phyloP scores from a whole-genome alignment of 2,329 filamentous ascomycete genomes.

The Xylariaceae sp. region DNA sequence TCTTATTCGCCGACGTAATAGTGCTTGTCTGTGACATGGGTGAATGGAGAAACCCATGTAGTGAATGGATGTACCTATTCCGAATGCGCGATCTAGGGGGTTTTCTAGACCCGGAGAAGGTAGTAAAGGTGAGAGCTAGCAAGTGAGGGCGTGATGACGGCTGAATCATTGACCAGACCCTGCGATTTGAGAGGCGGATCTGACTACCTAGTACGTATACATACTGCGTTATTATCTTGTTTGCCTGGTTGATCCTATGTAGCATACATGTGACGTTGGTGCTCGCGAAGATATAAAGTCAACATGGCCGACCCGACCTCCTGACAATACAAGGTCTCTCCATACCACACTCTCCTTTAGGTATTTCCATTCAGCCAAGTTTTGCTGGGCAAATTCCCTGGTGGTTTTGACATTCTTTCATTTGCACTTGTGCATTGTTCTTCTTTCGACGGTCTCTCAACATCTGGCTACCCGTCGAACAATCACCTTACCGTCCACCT shows the following conservation, averaged over 20 bases:
- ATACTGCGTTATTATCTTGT: too few relatives aligned
- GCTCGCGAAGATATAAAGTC: background rate
- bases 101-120: slow-evolving; percentile 17
- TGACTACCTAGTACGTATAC: background rate
- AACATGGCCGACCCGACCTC: background rate
- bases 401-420: slow-evolving; percentile 25
- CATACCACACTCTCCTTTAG: slow-evolving; percentile 21
- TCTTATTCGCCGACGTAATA: background rate
- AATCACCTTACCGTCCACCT: slow-evolving; percentile 13
- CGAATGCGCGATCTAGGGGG: slow-evolving; percentile 25
- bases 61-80: too few relatives aligned
- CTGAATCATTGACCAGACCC: background rate
- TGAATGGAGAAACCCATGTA: slow-evolving; percentile 17
- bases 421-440: slow-evolving; percentile 21
- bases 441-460: slow-evolving; percentile 22
- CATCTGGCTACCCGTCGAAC: slow-evolving; percentile 17
- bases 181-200: background rate
- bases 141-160: slow-evolving; percentile 15
- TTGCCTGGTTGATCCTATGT: too few relatives aligned
- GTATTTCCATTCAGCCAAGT: slow-evolving; percentile 19
- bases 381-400: slow-evolving; percentile 25
- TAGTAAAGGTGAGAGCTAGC: slow-evolving; percentile 20
- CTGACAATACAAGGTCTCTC: slow-evolving; percentile 14
- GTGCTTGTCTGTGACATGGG: background rate
- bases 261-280: slow-evolving; percentile 28